Percentiles rank a stretch among this genome's conserved stretches.
These are phyloP conservation scores for Retiboletus flavoniger DNA, from an alignment of 1,284 basidiomycete genomes.

Conservation along the genomic window DNA sequence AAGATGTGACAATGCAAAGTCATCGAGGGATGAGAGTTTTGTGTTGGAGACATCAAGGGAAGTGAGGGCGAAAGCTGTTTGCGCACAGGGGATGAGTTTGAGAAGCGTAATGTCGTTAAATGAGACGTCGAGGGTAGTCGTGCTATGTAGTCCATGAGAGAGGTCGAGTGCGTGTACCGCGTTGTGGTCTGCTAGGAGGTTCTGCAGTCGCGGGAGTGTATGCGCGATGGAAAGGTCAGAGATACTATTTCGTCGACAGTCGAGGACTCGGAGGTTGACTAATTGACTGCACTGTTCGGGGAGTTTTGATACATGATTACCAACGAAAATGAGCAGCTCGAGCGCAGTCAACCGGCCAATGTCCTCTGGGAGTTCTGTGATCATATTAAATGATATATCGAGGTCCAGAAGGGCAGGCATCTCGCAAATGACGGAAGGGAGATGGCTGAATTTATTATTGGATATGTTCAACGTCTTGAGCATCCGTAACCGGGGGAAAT, in stretches of 20 bases:
- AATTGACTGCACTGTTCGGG: conserved; percentile 70
- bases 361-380: conserved; percentile 78
- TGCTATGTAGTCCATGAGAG: conserved; percentile 57
- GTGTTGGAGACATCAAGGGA: conserved; percentile 87
- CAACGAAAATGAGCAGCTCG: conserved; percentile 81
- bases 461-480: conserved; percentile 90
- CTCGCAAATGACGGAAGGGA: conserved; percentile 78
- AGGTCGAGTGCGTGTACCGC: conserved; percentile 77
- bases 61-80: conserved; percentile 66
- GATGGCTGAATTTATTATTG: conserved; percentile 90
- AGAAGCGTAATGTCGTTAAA: conserved; percentile 84
- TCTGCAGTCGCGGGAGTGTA: conserved; percentile 67
- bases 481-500: conserved; percentile 73
- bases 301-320: conserved; percentile 81
- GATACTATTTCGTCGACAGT: conserved; percentile 83
- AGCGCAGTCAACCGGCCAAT: conserved; percentile 73
- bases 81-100: conserved; percentile 60
- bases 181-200: conserved; percentile 80
- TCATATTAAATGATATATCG: conserved; percentile 94
- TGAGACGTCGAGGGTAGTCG: conserved; percentile 66
- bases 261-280: conserved; percentile 65
- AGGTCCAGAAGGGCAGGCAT: conserved; percentile 79
- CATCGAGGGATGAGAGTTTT: conserved; percentile 85
- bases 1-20: conserved; percentile 70
- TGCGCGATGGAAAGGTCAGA: conserved; percentile 71